These are phyloP conservation scores for Eucalyptus pauciflora DNA, from an alignment of 345 rosid species.

Conservation along the genomic window DNA sequence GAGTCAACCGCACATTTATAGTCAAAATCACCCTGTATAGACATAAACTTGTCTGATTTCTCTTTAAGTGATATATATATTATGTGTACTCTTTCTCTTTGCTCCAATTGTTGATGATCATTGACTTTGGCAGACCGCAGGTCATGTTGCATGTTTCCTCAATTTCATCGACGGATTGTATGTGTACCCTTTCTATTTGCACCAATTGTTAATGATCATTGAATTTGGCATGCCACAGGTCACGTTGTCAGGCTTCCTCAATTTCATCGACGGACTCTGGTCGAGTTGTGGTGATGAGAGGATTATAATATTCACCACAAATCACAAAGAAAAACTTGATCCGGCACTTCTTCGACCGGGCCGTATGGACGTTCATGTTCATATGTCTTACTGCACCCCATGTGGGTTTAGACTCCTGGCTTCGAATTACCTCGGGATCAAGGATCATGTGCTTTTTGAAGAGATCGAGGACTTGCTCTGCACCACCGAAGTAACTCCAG, in stretches of 20 bases:
- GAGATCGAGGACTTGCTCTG: conserved; percentile 15
- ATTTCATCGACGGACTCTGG: conserved; percentile 36
- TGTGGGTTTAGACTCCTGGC: conserved; percentile 23
- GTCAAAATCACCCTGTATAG: neutral
- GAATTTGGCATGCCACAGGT: neutral
- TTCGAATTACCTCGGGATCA: conserved; percentile 18
- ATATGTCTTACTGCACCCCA: conserved; percentile 31
- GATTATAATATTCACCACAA: conserved; percentile 34
- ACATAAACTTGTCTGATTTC: neutral
- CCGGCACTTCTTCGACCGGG: conserved; percentile 28
- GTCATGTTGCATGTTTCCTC: conserved; percentile 20
- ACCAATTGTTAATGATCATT: neutral
- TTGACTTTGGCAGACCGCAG: neutral
- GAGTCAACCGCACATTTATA: neutral
- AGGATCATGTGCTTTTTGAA: conserved; percentile 5
- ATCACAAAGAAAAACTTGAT: conserved; percentile 31
- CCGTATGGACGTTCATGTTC: conserved; percentile 44
- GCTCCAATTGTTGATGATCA: neutral
- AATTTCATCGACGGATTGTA: no score
- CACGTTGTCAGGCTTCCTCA: conserved; percentile 29
- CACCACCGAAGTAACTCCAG: conserved; percentile 25
- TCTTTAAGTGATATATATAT: neutral
- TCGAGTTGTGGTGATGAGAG: conserved; percentile 35
- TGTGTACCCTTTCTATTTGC: neutral
- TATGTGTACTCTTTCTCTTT: neutral